A percentile compares a stretch with the other conserved stretches of the same genome.
Conservation (phyloP, 192 early-diverging fungal species). For the Rhizoclosmatium globosum region DNA sequence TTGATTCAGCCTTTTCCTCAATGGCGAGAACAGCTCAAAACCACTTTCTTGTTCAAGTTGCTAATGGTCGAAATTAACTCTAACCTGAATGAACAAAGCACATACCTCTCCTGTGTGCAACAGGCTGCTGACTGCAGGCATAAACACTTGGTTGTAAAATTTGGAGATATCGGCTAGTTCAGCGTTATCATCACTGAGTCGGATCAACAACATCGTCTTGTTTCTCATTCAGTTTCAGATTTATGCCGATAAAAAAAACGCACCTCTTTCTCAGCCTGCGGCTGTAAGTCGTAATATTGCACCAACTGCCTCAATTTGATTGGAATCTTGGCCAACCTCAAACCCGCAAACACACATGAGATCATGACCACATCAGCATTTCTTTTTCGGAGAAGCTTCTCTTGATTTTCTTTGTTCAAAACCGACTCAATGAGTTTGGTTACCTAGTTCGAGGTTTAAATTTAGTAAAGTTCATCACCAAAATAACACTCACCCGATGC, state of each 20-base stretch:
- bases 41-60: neutral
- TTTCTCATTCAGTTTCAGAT: too few relatives aligned
- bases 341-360: neutral
- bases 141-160: constrained; percentile 5
- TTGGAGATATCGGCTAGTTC: neutral
- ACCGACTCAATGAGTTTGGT: neutral
- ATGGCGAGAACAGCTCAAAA: neutral
- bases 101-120: neutral
- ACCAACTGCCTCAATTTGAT: neutral
- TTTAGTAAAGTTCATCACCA: neutral
- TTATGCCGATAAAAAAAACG: neutral
- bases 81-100: neutral
- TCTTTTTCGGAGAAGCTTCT: constrained; percentile 1
- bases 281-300: neutral
- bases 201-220: too few relatives aligned
- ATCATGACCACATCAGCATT: constrained; percentile 13
- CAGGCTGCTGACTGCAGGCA: neutral
- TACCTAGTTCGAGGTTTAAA: neutral
- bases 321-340: neutral
- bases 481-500: neutral
- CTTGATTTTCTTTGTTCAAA: neutral
- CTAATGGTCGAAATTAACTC: neutral
- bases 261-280: neutral
- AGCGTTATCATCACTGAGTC: neutral
- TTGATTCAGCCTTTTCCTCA: neutral